Base-by-base conservation (phyloP, 441 rosid genomes). In the Capsella rubella region DNA sequence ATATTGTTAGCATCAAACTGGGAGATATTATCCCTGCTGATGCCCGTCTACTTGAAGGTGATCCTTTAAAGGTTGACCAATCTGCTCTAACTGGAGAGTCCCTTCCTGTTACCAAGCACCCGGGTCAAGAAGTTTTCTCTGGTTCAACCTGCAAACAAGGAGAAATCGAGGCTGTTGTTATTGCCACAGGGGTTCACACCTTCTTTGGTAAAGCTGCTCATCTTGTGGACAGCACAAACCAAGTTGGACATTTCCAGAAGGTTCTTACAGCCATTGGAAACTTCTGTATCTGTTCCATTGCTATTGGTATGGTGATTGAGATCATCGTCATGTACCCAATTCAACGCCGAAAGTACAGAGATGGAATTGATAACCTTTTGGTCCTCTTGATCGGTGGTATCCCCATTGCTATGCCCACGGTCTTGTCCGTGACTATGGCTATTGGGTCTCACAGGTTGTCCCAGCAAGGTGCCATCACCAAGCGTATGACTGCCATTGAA, bases 261-360 rank as follows among this genome's bases (percentile, higher is more conserved):
- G 98, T 94, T 60, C 96, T 94, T 35, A 91, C 96, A 12, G 78
- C 97, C 2, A 93, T 93, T 29, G 98, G 98, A 18, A 93, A 93
- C 88, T 93, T 93, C 86, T 93, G 98, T 74, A 93, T 93, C 67
- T 91, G 97, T 58, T 93, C 98, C 67, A 93, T 93, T 52, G 98
- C 97, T 1, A 25, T 84, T 6, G 98, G 98, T 52, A 93, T 93
- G 96, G 51, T 82, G 67, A 54, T 90, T 70, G 98, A 93, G 87
- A 73, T 93, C 66, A 65, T 93, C 4, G 98, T 90, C 79, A 93
- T 93, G 97, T 90, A 88, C 74, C 96, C 96, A 0, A 90, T 93
- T 78, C 98, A 93, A 72, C 86, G 79, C 78, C 84, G 84, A 74
- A 27, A 27, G 40, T 86, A 84, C 79, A 76, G 85, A 56, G 78